Conservation (phyloP, 2,329 filamentous ascomycete genomes). For the Cryphonectria naterciae region DNA sequence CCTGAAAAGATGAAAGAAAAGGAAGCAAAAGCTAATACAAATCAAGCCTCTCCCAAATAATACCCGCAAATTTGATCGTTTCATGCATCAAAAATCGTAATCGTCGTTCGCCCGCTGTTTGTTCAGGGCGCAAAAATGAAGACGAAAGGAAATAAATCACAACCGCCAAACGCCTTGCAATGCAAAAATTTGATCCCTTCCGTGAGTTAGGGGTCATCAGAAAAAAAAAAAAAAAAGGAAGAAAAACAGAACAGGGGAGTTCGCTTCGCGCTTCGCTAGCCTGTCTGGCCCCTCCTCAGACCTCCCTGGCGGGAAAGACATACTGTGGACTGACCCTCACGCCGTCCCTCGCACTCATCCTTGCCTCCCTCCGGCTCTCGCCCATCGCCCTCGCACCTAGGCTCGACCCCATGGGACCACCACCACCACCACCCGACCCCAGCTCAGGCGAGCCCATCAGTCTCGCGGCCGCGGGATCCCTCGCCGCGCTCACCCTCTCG, state of each 20-base stretch:
- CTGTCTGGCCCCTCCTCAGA: neutral
- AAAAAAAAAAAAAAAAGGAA: neutral
- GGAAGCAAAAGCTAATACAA: neutral
- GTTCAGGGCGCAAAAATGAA: slow-evolving; percentile 4
- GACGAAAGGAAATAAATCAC: neutral
- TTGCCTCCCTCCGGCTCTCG: slow-evolving; percentile 37
- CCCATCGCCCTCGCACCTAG: slow-evolving; percentile 26
- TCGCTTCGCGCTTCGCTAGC: too few relatives aligned
- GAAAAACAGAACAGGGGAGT: neutral
- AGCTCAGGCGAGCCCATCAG: slow-evolving; percentile 30
- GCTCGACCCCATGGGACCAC: slow-evolving; percentile 8
- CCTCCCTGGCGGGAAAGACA: slow-evolving; percentile 21
- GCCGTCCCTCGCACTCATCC: slow-evolving; percentile 27
- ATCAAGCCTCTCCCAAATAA: neutral
- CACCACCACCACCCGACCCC: neutral
- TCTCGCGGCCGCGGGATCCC: slow-evolving; percentile 27
- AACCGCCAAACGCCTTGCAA: slow-evolving; percentile 24
- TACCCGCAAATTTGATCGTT: neutral
- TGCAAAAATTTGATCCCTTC: slow-evolving; percentile 16
- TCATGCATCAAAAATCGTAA: slow-evolving; percentile 12
- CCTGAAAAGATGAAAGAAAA: neutral
- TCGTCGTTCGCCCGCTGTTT: slow-evolving; percentile 10
- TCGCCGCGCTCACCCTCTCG: slow-evolving; percentile 38
- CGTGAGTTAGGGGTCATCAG: neutral
- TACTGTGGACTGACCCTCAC: slow-evolving; percentile 24